Percentiles rank a stretch among this genome's conserved stretches.
Conservation (phyloP, 108 stramenopile genomes). For the Nannochloropsis granulata region DNA sequence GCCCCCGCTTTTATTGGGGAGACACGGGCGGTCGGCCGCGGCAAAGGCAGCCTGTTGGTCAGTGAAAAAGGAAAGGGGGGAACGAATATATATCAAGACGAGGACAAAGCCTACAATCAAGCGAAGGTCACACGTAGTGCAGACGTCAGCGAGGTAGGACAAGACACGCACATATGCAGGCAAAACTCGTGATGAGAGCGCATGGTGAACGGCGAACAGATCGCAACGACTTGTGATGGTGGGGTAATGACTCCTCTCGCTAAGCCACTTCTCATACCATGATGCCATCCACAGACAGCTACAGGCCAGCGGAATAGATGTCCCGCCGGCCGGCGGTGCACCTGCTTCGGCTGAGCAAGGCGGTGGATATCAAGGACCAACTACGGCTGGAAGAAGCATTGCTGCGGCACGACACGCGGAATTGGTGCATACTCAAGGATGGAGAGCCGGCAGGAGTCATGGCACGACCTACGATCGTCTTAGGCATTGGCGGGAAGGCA, state of each 20-base stretch:
- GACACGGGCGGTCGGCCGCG: not conserved
- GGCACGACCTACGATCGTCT: not conserved
- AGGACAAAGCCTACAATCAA: too few relatives aligned
- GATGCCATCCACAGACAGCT: too few relatives aligned
- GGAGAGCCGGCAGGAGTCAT: not conserved
- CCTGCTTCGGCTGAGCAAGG: not conserved
- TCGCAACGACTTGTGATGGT: too few relatives aligned
- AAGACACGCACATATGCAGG: too few relatives aligned
- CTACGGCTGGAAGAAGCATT: not conserved
- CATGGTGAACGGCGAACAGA: too few relatives aligned
- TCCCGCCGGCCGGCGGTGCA: not conserved
- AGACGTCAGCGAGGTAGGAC: too few relatives aligned
- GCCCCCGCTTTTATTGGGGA: not conserved
- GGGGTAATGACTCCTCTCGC: too few relatives aligned
- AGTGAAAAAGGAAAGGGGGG: not conserved
- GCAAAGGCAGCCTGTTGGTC: not conserved
- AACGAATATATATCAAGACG: not conserved
- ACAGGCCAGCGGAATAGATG: not conserved
- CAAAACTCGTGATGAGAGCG: too few relatives aligned
- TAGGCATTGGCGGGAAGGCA: not conserved
- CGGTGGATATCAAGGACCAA: not conserved
- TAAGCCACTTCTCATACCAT: too few relatives aligned
- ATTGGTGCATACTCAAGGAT: not conserved
- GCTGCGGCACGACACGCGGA: not conserved
- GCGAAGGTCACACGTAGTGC: too few relatives aligned